Evolutionary conservation across 2,329 filamentous ascomycete species (phyloP).

Genomic region (Juglanconis oblonga): DNA sequence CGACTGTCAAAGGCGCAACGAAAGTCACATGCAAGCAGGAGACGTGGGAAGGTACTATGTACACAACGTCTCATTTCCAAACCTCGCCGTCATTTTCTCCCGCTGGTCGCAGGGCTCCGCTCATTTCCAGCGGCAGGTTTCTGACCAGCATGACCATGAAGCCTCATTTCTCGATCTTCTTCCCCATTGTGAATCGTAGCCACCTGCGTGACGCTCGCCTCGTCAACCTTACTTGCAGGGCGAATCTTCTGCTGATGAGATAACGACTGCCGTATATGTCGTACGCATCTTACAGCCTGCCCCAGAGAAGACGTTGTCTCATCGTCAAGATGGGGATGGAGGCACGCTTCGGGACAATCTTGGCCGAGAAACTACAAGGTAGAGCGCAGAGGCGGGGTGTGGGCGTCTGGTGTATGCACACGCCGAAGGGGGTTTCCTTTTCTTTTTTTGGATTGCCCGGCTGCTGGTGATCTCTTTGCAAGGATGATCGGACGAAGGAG

Average conservation of each 20-base stretch:
- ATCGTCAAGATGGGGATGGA: neutral
- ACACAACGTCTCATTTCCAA: slow-evolving; percentile 10
- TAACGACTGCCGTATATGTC: neutral
- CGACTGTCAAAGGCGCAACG: too few relatives aligned
- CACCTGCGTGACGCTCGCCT: neutral
- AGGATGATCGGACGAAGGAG: neutral
- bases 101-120: neutral
- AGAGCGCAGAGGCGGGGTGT: neutral
- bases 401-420: too few relatives aligned
- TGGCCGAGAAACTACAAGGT: neutral
- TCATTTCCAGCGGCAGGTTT: neutral
- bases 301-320: neutral
- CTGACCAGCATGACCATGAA: neutral
- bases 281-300: neutral
- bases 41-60: too few relatives aligned
- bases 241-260: neutral
- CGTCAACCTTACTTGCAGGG: neutral
- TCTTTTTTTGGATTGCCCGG: neutral
- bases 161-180: neutral
- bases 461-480: neutral
- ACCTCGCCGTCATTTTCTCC: slow-evolving; percentile 3
- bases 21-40: too few relatives aligned
- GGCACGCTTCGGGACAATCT: neutral
- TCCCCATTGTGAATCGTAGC: neutral
- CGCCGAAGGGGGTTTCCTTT: too few relatives aligned